Conservation (phyloP, 768 basidiomycete species). For the Thelephora ganbajun region DNA sequence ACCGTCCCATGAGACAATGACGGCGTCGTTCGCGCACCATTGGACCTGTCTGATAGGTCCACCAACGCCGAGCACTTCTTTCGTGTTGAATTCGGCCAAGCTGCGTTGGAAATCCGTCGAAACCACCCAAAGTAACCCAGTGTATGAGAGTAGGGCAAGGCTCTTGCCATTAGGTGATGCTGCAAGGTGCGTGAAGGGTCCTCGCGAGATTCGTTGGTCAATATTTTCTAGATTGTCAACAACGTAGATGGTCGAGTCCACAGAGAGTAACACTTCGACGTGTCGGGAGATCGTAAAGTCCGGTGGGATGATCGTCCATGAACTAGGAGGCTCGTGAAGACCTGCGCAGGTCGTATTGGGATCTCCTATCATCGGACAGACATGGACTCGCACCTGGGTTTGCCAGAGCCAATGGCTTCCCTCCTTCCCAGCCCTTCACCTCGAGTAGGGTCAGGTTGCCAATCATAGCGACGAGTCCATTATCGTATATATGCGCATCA, state of each 20-base stretch:
- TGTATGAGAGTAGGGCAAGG: slow-evolving; percentile 66
- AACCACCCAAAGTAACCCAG: slow-evolving; percentile 80
- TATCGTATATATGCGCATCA: slow-evolving; percentile 77
- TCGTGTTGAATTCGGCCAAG: slow-evolving; percentile 78
- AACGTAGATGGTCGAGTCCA: slow-evolving; percentile 64
- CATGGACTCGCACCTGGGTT: slow-evolving; percentile 46
- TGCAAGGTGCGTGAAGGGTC: slow-evolving; percentile 78
- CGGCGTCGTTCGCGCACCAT: slow-evolving; percentile 96
- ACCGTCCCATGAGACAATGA: slow-evolving; percentile 72
- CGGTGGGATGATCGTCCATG: slow-evolving; percentile 85
- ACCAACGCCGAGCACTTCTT: slow-evolving; percentile 34
- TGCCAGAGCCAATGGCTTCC: slow-evolving; percentile 55
- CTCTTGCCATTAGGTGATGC: slow-evolving; percentile 93
- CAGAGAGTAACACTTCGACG: slow-evolving; percentile 77
- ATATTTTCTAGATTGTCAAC: slow-evolving; percentile 83
- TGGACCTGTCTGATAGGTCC: slow-evolving; percentile 59
- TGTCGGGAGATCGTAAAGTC: slow-evolving; percentile 83
- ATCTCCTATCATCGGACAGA: slow-evolving; percentile 1
- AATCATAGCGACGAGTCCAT: slow-evolving; percentile 77
- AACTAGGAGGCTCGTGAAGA: slow-evolving; percentile 61
- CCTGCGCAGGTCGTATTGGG: slow-evolving; percentile 23
- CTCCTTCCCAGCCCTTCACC: slow-evolving; percentile 81
- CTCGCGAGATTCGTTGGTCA: slow-evolving; percentile 79
- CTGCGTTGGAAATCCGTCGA: slow-evolving; percentile 84
- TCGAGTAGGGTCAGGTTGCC: slow-evolving; percentile 66